These are phyloP conservation scores for Nicotiana undulata DNA, from an alignment of 257 asterid genomes.

Conservation along the genomic window DNA sequence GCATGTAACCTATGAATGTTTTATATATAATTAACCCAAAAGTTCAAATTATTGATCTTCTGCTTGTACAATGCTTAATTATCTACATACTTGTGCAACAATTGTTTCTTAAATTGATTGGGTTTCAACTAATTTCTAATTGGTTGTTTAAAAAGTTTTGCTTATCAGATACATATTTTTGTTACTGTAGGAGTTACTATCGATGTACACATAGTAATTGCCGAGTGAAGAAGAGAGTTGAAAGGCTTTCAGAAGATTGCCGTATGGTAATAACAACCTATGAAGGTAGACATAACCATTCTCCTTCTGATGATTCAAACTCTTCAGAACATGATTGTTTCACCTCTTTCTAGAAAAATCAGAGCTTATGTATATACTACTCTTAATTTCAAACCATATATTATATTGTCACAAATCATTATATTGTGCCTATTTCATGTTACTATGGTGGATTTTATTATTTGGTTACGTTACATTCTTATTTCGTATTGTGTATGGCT, in stretches of 20 bases:
- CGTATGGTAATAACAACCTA: constrained; percentile 96
- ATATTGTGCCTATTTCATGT: background rate
- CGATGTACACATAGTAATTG: constrained; percentile 84
- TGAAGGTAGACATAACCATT: constrained; percentile 94
- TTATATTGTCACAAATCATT: background rate
- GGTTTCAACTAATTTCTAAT: background rate
- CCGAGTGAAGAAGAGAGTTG: constrained; percentile 94
- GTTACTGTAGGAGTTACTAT: constrained; percentile 68
- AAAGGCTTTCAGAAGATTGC: constrained; percentile 81
- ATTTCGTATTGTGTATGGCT: background rate
- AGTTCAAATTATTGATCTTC: no score
- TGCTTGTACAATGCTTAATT: no score
- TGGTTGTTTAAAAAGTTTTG: background rate
- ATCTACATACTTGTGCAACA: no score
- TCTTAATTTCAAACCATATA: background rate
- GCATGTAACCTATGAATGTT: no score
- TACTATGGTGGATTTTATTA: background rate
- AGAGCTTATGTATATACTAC: background rate
- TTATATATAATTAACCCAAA: no score
- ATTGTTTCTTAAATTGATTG: background rate
- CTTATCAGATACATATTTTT: background rate
- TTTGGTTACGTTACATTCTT: background rate
- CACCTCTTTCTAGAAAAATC: constrained; percentile 33
- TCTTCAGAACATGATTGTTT: constrained; percentile 77
- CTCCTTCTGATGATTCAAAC: constrained; percentile 84